A percentile compares a stretch with the other conserved stretches of the same genome.
These are phyloP conservation scores for Yarrowia yakushimensis DNA, from an alignment of 805 yeast species.

Conservation along the genomic window DNA sequence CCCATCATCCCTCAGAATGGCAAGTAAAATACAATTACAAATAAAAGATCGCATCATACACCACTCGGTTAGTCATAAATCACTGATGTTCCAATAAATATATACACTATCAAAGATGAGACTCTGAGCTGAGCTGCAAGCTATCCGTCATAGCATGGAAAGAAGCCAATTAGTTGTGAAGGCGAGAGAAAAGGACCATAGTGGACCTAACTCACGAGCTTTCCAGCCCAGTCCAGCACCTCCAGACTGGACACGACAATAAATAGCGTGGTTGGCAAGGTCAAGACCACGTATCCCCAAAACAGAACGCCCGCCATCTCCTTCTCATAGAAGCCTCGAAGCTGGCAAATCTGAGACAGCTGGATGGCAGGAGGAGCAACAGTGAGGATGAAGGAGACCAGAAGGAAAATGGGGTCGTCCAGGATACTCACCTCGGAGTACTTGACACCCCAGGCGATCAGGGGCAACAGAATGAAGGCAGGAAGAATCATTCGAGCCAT, in stretches of 20 bases:
- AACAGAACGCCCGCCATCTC: slow-evolving; percentile 65
- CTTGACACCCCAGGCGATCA: slow-evolving; percentile 51
- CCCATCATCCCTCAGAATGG: too few relatives aligned
- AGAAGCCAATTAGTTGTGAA: too few relatives aligned
- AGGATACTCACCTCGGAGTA: slow-evolving; percentile 47
- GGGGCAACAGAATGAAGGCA: slow-evolving; percentile 50
- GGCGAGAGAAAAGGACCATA: too few relatives aligned
- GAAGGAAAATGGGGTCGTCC: slow-evolving; percentile 57
- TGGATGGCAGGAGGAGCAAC: slow-evolving; percentile 68
- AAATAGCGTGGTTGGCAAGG: slow-evolving; percentile 56
- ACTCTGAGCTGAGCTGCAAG: too few relatives aligned
- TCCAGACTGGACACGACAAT: slow-evolving; percentile 54
- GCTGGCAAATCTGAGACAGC: slow-evolving; percentile 59
- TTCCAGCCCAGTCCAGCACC: slow-evolving; percentile 52
- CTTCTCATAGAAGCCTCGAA: slow-evolving; percentile 56
- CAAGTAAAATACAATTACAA: too few relatives aligned
- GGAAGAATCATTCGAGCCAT: slow-evolving; percentile 62
- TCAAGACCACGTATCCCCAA: slow-evolving; percentile 62
- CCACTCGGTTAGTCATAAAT: too few relatives aligned
- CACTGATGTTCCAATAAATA: too few relatives aligned
- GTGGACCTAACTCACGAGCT: not conserved
- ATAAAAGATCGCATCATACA: too few relatives aligned
- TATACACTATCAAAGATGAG: too few relatives aligned
- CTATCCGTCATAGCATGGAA: too few relatives aligned
- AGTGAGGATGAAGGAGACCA: slow-evolving; percentile 56